Conservation (phyloP, 805 yeast species). For the Candida pseudoglaebosa region DNA sequence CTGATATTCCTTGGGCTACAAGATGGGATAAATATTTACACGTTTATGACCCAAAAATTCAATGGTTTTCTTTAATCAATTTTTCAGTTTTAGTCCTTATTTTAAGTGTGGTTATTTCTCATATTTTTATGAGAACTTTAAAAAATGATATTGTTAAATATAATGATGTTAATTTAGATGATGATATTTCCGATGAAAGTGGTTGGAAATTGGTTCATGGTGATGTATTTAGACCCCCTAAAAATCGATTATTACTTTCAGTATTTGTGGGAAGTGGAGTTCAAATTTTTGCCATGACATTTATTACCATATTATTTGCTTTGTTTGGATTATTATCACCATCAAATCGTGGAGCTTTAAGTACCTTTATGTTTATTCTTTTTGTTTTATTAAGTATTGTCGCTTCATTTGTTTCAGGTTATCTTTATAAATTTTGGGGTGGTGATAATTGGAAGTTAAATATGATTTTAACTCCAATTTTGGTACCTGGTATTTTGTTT, state of each 20-base stretch:
- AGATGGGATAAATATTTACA: slow-evolving; percentile 97
- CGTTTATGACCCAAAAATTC: slow-evolving; percentile 87
- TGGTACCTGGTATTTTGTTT: slow-evolving; percentile 82
- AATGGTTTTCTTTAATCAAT: slow-evolving; percentile 91
- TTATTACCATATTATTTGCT: slow-evolving; percentile 74
- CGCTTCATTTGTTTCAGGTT: slow-evolving; percentile 86
- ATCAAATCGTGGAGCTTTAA: slow-evolving; percentile 88
- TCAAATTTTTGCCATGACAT: slow-evolving; percentile 75
- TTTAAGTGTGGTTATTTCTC: slow-evolving; percentile 72
- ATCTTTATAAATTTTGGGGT: slow-evolving; percentile 81
- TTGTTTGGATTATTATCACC: slow-evolving; percentile 88
- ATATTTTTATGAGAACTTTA: slow-evolving; percentile 73
- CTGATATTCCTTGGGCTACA: slow-evolving; percentile 89
- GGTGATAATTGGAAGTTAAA: slow-evolving; percentile 91
- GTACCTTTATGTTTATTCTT: slow-evolving; percentile 83
- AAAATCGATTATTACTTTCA: slow-evolving; percentile 64
- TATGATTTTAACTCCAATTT: slow-evolving; percentile 72
- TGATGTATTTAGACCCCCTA: slow-evolving; percentile 87
- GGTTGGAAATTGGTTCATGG: slow-evolving; percentile 98
- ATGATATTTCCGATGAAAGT: slow-evolving; percentile 83
- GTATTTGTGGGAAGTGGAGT: slow-evolving; percentile 84
- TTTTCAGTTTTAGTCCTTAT: slow-evolving; percentile 78
- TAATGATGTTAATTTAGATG: slow-evolving; percentile 84
- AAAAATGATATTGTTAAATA: slow-evolving; percentile 83
- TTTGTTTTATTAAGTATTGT: slow-evolving; percentile 77